Base-by-base conservation (phyloP, 208 protist genomes). In the Eutreptiella sp. region DNA sequence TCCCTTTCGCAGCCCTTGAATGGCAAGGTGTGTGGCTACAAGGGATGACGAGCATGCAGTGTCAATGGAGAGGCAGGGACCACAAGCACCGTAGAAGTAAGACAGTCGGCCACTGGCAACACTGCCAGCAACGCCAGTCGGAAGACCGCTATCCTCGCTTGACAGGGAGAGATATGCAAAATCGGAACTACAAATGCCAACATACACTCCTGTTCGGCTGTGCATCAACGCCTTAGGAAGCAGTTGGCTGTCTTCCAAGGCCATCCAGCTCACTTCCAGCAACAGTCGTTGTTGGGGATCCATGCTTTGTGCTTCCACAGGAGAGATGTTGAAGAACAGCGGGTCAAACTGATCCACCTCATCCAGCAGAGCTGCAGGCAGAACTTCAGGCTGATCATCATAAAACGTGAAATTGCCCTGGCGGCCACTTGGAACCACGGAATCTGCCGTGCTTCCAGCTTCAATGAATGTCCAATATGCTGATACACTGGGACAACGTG, bases 31-130 rank as follows among this genome's bases (percentile, higher is more conserved):
- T 9, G 78, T 16, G 4, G 84, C 82, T 3, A 81, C 73, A 2
- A 90, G 66, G 5, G 84, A 77, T 0, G 70, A 75, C 9, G 76
- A 83, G 60, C 84, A 90, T 9, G 84, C 84, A 4, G 83, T 87
- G 57, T 90, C 84, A 7, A 83, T 19, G 11, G 66, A 62, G 19
- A 87, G 7, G n/a, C 55, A 72, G 5, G 81, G 73, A 0, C 84
- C 84, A 11, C 48, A 42, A n/a, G 83, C 66, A 48, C 78, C 80
- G 38, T 71, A 71, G 16, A 38, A 29, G 53, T 75, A 83, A 1
- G 81, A 76, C 1, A 90, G 19, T 4, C 84, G 43, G n/a, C n/a
- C n/a, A n/a, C n/a, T n/a, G n/a, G n/a, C n/a, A n/a, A n/a, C n/a
- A 31, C 68, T 70, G 14, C 31, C 50, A 32, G 50, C 50, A 16